phyloP scores from a whole-genome alignment of 495 filamentous ascomycete species.

The Cladorrhinum samala region DNA sequence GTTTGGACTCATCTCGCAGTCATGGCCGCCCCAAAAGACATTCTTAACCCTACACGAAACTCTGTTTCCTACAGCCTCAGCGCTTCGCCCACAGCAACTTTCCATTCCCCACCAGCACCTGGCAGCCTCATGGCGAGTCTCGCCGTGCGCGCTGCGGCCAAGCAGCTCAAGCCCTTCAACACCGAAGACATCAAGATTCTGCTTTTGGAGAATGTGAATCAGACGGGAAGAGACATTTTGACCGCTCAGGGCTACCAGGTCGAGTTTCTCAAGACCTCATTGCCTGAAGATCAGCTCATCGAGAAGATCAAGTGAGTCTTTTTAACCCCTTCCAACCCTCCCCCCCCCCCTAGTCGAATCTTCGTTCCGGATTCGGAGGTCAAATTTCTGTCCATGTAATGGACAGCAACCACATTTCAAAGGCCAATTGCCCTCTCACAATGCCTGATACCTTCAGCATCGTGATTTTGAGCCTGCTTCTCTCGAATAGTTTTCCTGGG shows the following conservation, averaged over 20 bases:
- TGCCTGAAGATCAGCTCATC: slow-evolving; percentile 89
- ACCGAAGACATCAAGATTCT: slow-evolving; percentile 94
- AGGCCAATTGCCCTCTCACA: too few relatives aligned
- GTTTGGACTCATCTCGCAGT: slow-evolving; percentile 7
- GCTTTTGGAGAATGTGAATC: slow-evolving; percentile 91
- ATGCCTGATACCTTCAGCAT: too few relatives aligned
- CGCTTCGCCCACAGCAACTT: slow-evolving; percentile 51
- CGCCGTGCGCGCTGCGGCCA: slow-evolving; percentile 37
- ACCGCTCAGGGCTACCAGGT: slow-evolving; percentile 90
- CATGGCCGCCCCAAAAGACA: slow-evolving; percentile 41
- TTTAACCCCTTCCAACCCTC: background rate
- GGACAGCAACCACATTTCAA: slow-evolving; percentile 7
- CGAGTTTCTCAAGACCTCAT: slow-evolving; percentile 78
- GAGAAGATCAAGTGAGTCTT: slow-evolving; percentile 82
- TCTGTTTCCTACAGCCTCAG: slow-evolving; percentile 49
- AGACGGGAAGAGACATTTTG: slow-evolving; percentile 78
- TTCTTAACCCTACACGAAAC: slow-evolving; percentile 18
- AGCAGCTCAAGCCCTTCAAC: slow-evolving; percentile 91
- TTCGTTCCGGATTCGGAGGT: slow-evolving; percentile 23
- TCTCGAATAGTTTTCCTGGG: too few relatives aligned
- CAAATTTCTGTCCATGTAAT: slow-evolving; percentile 5
- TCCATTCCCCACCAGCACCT: slow-evolving; percentile 55
- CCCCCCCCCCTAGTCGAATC: background rate
- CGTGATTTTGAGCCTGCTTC: too few relatives aligned
- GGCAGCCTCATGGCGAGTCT: slow-evolving; percentile 28